phyloP scores from a whole-genome alignment of 108 stramenopile species.

The Chaetoceros muelleri region DNA sequence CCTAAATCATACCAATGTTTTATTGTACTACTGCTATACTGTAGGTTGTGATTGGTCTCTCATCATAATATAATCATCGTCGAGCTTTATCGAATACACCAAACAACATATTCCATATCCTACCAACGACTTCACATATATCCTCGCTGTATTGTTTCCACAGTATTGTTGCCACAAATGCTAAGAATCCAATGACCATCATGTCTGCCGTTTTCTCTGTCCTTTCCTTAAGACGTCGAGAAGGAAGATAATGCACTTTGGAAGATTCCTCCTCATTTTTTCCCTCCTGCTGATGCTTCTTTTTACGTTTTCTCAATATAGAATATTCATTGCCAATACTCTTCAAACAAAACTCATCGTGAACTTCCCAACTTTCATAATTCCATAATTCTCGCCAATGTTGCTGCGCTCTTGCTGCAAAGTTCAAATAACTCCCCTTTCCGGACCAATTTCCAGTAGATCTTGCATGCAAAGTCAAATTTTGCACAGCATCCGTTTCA shows the following conservation, averaged over 20 bases:
- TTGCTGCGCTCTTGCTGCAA: background rate
- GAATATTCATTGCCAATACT: background rate
- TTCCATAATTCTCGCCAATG: background rate
- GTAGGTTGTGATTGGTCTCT: too few relatives aligned
- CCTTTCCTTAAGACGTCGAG: background rate
- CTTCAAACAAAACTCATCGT: background rate
- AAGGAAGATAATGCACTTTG: background rate
- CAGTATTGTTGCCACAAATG: background rate
- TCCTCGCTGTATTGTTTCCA: background rate
- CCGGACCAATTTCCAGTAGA: conserved; percentile 40
- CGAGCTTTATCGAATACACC: too few relatives aligned
- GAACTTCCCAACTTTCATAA: background rate
- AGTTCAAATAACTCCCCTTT: conserved; percentile 31
- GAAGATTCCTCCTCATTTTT: background rate
- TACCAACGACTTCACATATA: background rate
- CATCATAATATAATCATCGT: too few relatives aligned
- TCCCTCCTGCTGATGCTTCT: background rate
- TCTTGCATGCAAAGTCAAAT: conserved; percentile 28
- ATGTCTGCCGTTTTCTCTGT: background rate
- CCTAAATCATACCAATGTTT: too few relatives aligned
- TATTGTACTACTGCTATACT: too few relatives aligned
- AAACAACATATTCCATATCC: too few relatives aligned
- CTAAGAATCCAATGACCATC: background rate
- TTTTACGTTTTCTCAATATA: background rate
- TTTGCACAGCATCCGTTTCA: conserved; percentile 29